Evolutionary conservation across 192 early-diverging fungal genomes (phyloP).

Genomic region (Podochytrium sp.): DNA sequence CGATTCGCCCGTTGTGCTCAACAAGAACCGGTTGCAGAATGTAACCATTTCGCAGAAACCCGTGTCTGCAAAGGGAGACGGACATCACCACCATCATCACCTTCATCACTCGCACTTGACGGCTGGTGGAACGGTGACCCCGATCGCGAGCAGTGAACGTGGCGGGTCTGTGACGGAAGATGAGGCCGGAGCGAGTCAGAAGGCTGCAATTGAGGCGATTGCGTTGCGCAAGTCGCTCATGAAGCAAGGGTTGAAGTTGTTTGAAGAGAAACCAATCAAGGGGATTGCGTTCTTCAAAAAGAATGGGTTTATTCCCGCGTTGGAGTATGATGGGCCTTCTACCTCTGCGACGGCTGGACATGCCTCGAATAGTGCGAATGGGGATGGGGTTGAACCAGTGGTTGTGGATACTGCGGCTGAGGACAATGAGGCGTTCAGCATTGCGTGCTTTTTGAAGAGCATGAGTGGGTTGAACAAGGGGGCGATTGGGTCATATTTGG

Average conservation of each 20-base stretch:
- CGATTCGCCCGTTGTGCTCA: slow-evolving; percentile 37
- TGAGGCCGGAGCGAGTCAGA: slow-evolving; percentile 28
- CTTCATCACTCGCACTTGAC: neutral
- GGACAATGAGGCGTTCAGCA: slow-evolving; percentile 34
- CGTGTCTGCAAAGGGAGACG: neutral
- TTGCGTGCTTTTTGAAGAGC: slow-evolving; percentile 53
- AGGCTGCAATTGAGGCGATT: slow-evolving; percentile 44
- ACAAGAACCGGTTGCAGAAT: slow-evolving; percentile 48
- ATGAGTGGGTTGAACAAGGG: slow-evolving; percentile 52
- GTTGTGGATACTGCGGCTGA: neutral
- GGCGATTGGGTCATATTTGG: slow-evolving; percentile 65
- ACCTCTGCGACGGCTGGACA: neutral
- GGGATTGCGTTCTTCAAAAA: slow-evolving; percentile 54
- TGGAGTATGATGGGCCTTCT: neutral
- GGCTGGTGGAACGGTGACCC: neutral
- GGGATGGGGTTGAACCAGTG: too few species aligned
- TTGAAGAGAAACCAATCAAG: slow-evolving; percentile 58
- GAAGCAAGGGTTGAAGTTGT: slow-evolving; percentile 47
- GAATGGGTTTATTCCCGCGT: slow-evolving; percentile 45
- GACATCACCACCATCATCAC: neutral
- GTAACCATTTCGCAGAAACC: slow-evolving; percentile 36
- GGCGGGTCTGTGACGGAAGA: neutral
- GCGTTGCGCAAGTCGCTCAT: slow-evolving; percentile 54
- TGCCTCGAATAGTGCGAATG: neutral
- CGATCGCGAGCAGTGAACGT: neutral